Evolutionary conservation across 768 basidiomycete species (phyloP).

Genomic region (Nidularia pulvinata): DNA sequence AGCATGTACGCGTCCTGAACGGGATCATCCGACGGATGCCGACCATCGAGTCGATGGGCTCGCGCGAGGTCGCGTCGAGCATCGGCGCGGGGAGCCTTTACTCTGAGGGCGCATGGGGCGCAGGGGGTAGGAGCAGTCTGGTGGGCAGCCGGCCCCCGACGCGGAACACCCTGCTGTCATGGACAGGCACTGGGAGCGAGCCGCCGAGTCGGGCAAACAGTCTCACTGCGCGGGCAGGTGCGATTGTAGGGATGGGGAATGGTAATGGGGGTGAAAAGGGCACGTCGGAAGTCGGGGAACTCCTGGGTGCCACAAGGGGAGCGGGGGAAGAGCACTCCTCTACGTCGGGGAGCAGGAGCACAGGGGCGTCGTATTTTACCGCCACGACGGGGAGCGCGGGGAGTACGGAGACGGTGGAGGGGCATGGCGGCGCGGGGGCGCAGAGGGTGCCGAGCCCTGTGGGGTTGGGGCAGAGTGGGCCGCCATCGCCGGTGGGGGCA

Average conservation of each 20-base stretch:
- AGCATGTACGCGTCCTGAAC: slow-evolving; percentile 61
- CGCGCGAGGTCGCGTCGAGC: slow-evolving; percentile 47
- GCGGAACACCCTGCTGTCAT: slow-evolving; percentile 29
- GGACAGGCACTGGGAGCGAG: slow-evolving; percentile 22
- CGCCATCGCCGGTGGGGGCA: too few species aligned
- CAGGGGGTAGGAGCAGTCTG: slow-evolving; percentile 7
- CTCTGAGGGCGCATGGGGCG: background rate
- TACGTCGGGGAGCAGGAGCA: slow-evolving; percentile 13
- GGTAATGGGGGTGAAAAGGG: slow-evolving; percentile 9
- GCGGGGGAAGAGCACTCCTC: slow-evolving; percentile 9
- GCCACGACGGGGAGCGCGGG: slow-evolving; percentile 3
- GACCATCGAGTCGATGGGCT: slow-evolving; percentile 79
- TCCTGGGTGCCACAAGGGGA: slow-evolving; percentile 12
- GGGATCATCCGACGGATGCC: slow-evolving; percentile 73
- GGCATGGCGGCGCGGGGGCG: too few species aligned
- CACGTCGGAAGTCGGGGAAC: slow-evolving; percentile 31
- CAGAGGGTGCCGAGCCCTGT: too few species aligned
- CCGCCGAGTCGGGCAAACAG: slow-evolving; percentile 37
- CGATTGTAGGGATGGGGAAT: slow-evolving; percentile 21
- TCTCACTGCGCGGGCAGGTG: slow-evolving; percentile 13
- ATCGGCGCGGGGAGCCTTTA: slow-evolving; percentile 13
- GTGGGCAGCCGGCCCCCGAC: slow-evolving; percentile 37
- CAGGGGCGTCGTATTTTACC: slow-evolving; percentile 16
- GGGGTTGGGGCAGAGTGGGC: too few species aligned
- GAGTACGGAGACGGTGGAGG: too few species aligned